A percentile compares a stretch with the other conserved stretches of the same genome.
Conservation (phyloP, 2,329 filamentous ascomycete genomes). For the Ophiostoma fasciatum region DNA sequence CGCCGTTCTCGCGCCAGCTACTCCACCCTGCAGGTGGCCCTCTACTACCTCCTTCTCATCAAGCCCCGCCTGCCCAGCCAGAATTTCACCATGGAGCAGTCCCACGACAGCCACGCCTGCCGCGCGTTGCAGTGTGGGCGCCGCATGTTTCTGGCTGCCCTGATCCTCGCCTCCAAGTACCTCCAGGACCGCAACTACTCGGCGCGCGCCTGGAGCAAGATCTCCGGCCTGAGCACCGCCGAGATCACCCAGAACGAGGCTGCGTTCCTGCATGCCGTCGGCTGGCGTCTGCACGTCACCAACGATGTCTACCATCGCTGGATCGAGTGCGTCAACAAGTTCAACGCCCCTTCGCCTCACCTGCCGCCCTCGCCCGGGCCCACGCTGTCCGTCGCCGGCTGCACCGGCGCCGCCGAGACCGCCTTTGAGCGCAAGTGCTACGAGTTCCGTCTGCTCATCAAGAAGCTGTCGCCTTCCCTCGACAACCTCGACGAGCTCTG, state of each 20-base stretch:
- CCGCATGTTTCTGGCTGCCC: slow-evolving; percentile 88
- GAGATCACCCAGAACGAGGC: slow-evolving; percentile 98
- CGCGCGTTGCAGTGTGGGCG: slow-evolving; percentile 87
- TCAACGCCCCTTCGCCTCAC: slow-evolving; percentile 55
- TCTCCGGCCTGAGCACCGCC: slow-evolving; percentile 80
- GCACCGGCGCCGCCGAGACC: no score
- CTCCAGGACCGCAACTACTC: slow-evolving; percentile 97
- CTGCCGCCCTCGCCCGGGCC: slow-evolving; percentile 33
- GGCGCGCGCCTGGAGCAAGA: slow-evolving; percentile 95
- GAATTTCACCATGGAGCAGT: slow-evolving; percentile 79
- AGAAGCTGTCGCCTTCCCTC: slow-evolving; percentile 40
- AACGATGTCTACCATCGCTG: slow-evolving; percentile 81
- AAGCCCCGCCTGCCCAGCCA: slow-evolving; percentile 73
- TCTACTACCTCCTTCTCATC: slow-evolving; percentile 92
- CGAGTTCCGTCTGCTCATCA: slow-evolving; percentile 45
- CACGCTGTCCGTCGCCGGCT: slow-evolving; percentile 12
- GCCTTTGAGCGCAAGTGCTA: slow-evolving; percentile 32
- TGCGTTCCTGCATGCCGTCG: slow-evolving; percentile 74
- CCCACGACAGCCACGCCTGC: slow-evolving; percentile 52
- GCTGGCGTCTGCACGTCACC: slow-evolving; percentile 90
- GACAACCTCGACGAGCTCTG: slow-evolving; percentile 43
- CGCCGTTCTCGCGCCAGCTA: slow-evolving; percentile 92
- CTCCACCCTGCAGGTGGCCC: slow-evolving; percentile 87
- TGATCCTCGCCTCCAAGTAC: slow-evolving; percentile 96
- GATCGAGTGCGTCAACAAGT: slow-evolving; percentile 82